These are phyloP conservation scores for Diplodia intermedia DNA, from an alignment of 2,329 filamentous ascomycete species.

Conservation along the genomic window DNA sequence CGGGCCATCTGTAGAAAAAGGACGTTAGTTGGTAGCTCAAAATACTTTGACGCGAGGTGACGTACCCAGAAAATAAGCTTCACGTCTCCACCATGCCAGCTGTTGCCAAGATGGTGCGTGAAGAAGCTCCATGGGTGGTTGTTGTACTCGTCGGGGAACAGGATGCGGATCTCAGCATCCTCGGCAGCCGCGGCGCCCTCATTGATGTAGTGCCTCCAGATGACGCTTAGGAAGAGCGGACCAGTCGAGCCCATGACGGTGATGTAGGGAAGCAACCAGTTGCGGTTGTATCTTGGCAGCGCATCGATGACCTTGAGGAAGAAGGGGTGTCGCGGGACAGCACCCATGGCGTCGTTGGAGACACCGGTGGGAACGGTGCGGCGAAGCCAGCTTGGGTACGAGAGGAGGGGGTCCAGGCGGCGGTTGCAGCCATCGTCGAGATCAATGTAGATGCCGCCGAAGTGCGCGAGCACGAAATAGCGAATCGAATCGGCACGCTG, in stretches of 20 bases:
- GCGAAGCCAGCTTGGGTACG: constrained; percentile 73
- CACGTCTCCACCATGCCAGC: constrained; percentile 70
- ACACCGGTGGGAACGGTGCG: constrained; percentile 78
- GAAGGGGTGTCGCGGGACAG: constrained; percentile 75
- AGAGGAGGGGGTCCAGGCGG: constrained; percentile 70
- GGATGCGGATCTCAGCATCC: constrained; percentile 66
- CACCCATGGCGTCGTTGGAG: constrained; percentile 81
- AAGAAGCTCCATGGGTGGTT: constrained; percentile 75
- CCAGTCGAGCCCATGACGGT: constrained; percentile 82
- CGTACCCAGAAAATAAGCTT: constrained; percentile 68
- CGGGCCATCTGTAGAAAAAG: constrained; percentile 52
- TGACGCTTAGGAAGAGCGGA: constrained; percentile 75
- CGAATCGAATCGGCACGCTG: constrained; percentile 80
- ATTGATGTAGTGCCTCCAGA: constrained; percentile 76
- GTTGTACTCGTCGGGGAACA: constrained; percentile 75
- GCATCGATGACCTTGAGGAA: constrained; percentile 73
- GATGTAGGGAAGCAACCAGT: constrained; percentile 74
- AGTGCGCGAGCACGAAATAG: constrained; percentile 79
- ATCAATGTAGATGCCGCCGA: constrained; percentile 82
- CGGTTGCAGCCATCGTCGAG: constrained; percentile 76
- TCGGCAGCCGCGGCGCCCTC: constrained; percentile 54
- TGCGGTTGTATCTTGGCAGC: constrained; percentile 70
- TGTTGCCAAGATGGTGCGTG: constrained; percentile 68
- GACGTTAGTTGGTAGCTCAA: background rate
- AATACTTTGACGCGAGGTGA: constrained; percentile 34